Percentiles rank a stretch among this genome's conserved stretches.
Evolutionary conservation across 73 alveolate species (phyloP).

Genomic region (Paramecium bursaria): DNA sequence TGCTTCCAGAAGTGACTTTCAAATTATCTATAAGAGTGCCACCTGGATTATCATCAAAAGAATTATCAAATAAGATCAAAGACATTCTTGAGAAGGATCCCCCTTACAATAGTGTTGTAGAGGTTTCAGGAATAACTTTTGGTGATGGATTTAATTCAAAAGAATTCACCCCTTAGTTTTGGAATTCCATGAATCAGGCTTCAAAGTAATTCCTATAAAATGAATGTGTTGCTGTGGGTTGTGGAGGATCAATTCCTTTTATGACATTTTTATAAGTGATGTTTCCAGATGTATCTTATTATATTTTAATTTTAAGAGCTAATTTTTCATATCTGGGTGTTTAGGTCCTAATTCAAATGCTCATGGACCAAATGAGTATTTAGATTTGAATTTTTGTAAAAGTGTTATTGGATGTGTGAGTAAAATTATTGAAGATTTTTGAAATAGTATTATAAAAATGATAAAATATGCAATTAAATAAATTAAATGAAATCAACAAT

Average conservation of each 20-base stretch:
- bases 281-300: no score
- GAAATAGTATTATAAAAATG: not conserved
- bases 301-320: no score
- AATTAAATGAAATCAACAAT: constrained; percentile 6
- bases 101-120: constrained; percentile 79
- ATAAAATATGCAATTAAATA: constrained; percentile 7
- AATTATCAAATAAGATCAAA: constrained; percentile 76
- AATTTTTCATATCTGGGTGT: constrained; percentile 85
- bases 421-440: no score
- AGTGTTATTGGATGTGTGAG: constrained; percentile 38
- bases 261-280: constrained; percentile 80
- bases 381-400: constrained; percentile 76
- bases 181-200: constrained; percentile 74
- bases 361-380: constrained; percentile 83
- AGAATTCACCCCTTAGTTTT: constrained; percentile 49
- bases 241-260: constrained; percentile 95
- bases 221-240: constrained; percentile 75
- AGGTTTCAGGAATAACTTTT: constrained; percentile 46
- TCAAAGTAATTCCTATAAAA: constrained; percentile 77
- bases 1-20: constrained; percentile 81
- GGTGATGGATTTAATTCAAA: constrained; percentile 70
- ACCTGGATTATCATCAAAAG: constrained; percentile 81
- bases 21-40: constrained; percentile 91
- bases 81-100: constrained; percentile 75
- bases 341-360: constrained; percentile 87